Evolutionary conservation across 2,329 filamentous ascomycete species (phyloP), one percentile per base, ranked within the genome.

Genomic region (Neurospora sp.): DNA sequence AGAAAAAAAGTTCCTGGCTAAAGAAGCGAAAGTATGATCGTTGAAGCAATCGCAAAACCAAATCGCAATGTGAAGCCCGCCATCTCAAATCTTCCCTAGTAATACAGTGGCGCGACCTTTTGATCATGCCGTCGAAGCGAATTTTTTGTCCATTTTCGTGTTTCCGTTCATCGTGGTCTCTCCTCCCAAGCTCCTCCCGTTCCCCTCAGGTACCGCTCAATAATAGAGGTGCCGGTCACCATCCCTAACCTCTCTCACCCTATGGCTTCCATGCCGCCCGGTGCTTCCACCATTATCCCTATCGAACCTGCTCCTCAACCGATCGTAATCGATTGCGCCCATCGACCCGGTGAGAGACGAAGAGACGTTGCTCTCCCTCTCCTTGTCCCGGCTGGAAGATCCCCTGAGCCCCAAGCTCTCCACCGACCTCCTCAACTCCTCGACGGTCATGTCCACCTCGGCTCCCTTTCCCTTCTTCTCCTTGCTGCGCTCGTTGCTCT

Each of bases 371-470:
- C 52, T 68, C 70, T 40, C 72, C 62, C 12, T 70, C 68, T 11
- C 72, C 12, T 40, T 73, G 71, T 74, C 70, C 12, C 43, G 28
- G 37, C 19, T 37, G 70, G 67, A 39, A 28, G 68, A 17, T 39
- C 40, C 46, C 19, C 67, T 46, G 23, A 75, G 68, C 19, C 73
- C 75, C 74, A 76, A 73, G 19, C 72, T 66, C 68, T 74, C 72
- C 4, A 76, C 70, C 5, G 75, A 72, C 28, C 74, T 28, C 23
- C 73, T 37, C 67, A 77, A 67, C 65, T 72, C 73, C 1, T 71
- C 72, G 3, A 62, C 28, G 10, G 12, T 62, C 52, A 62, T 36
- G 40, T 76, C 74, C 43, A 57, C 33, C 62, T 73, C 73, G 2
- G 66, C 38, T 39, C 67, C 70, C 67, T 71, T 70, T 19, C 67